Evolutionary conservation across 352 stramenopile species (phyloP).

Genomic region (Phytophthora sojae): DNA sequence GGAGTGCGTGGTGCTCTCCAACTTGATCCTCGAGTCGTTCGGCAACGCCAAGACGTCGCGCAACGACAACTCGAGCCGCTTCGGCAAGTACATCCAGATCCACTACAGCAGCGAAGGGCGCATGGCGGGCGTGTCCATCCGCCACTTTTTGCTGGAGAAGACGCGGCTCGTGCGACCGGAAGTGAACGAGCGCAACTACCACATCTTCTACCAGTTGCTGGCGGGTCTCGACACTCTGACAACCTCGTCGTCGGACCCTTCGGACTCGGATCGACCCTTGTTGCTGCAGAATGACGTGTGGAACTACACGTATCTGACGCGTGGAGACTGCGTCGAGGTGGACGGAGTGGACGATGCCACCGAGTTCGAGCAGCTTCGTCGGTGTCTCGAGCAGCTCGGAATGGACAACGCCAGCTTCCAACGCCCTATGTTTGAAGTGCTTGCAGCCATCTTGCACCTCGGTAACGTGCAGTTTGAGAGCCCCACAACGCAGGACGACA

Average conservation of each 20-base stretch:
- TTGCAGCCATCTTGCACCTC: slow-evolving; percentile 76
- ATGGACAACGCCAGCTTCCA: slow-evolving; percentile 76
- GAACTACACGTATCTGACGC: slow-evolving; percentile 80
- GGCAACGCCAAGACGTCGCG: slow-evolving; percentile 86
- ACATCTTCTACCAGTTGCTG: slow-evolving; percentile 86
- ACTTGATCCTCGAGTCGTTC: slow-evolving; percentile 87
- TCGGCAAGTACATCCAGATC: slow-evolving; percentile 93
- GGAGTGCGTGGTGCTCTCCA: slow-evolving; percentile 83
- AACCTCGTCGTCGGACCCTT: slow-evolving; percentile 15
- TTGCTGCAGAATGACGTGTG: slow-evolving; percentile 54
- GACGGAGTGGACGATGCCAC: slow-evolving; percentile 75
- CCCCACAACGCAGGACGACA: slow-evolving; percentile 12
- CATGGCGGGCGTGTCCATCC: slow-evolving; percentile 81
- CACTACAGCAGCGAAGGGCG: slow-evolving; percentile 77
- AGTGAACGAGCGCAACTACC: slow-evolving; percentile 81
- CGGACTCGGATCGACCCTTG: slow-evolving; percentile 33
- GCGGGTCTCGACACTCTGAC: slow-evolving; percentile 50
- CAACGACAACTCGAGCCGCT: slow-evolving; percentile 92
- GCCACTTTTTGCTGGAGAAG: slow-evolving; percentile 86
- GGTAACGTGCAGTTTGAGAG: slow-evolving; percentile 75
- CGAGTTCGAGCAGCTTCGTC: slow-evolving; percentile 76
- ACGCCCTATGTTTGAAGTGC: slow-evolving; percentile 71
- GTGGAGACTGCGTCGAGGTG: slow-evolving; percentile 79
- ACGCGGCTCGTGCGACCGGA: slow-evolving; percentile 75
- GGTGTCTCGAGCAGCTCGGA: slow-evolving; percentile 69